Conservation (phyloP, 352 stramenopile genomes). For the Phytophthora podocarpi region DNA sequence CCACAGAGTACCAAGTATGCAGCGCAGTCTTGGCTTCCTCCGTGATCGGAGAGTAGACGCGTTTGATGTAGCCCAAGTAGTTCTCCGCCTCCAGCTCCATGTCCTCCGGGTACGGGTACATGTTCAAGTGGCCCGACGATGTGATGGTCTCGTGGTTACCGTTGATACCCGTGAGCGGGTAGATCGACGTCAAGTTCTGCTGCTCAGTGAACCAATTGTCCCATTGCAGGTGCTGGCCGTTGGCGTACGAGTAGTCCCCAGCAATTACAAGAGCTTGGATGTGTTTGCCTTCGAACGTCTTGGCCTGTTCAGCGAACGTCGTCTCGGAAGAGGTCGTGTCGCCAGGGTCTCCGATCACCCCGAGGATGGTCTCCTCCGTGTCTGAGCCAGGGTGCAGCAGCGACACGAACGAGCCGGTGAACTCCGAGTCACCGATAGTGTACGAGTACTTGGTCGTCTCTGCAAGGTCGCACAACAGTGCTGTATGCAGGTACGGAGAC, state of each 20-base stretch:
- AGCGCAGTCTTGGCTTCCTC: slow-evolving; percentile 38
- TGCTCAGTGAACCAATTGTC: slow-evolving; percentile 72
- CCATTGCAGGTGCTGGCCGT: slow-evolving; percentile 69
- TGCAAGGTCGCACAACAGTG: slow-evolving; percentile 44
- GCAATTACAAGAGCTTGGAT: slow-evolving; percentile 56
- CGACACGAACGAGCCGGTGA: slow-evolving; percentile 40
- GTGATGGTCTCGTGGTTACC: slow-evolving; percentile 75
- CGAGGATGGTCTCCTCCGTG: slow-evolving; percentile 46
- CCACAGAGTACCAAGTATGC: slow-evolving; percentile 56
- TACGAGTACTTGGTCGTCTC: slow-evolving; percentile 55
- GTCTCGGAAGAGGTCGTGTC: slow-evolving; percentile 44
- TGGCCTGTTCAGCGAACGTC: slow-evolving; percentile 35
- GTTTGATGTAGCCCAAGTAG: slow-evolving; percentile 51
- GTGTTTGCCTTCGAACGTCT: slow-evolving; percentile 44
- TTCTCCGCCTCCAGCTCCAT: slow-evolving; percentile 40
- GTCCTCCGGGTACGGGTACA: slow-evolving; percentile 46
- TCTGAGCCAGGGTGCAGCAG: slow-evolving; percentile 36
- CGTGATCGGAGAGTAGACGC: slow-evolving; percentile 55
- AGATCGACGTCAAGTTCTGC: slow-evolving; percentile 46
- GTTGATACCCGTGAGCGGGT: slow-evolving; percentile 55
- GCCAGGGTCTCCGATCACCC: slow-evolving; percentile 47
- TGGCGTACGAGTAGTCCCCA: slow-evolving; percentile 72
- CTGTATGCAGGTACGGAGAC: slow-evolving; percentile 57
- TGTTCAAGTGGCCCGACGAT: slow-evolving; percentile 45
- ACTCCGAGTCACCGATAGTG: slow-evolving; percentile 45